phyloP scores from a whole-genome alignment of 2,329 filamentous ascomycete genomes.

The Pyrenochaeta sp. region DNA sequence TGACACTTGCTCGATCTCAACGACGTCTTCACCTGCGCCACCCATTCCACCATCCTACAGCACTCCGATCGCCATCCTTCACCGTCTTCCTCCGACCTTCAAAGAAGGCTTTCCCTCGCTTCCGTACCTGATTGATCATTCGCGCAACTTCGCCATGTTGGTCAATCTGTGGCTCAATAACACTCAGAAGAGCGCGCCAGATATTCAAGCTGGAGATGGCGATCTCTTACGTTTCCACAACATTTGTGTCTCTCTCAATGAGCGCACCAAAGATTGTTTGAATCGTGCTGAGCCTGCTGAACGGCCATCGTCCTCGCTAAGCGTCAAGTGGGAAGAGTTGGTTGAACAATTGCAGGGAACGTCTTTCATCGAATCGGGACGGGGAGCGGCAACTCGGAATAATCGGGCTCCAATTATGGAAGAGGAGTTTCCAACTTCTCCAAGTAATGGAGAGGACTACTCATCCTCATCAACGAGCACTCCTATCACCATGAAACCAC shows the following conservation, averaged over 20 bases:
- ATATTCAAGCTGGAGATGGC: conserved; percentile 51
- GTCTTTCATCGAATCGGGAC: conserved; percentile 34
- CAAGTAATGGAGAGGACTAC: conserved; percentile 32
- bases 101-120: conserved; percentile 92
- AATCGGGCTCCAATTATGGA: conserved; percentile 31
- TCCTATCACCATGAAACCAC: conserved; percentile 44
- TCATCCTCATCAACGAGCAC: conserved; percentile 42
- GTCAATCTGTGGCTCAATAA: conserved; percentile 80
- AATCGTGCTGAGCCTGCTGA: conserved; percentile 61
- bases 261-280: conserved; percentile 59
- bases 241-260: conserved; percentile 56
- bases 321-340: conserved; percentile 61
- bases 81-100: conserved; percentile 78
- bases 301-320: conserved; percentile 56
- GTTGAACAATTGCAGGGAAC: conserved; percentile 55
- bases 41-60: conserved; percentile 84
- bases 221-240: conserved; percentile 59
- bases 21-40: conserved; percentile 65
- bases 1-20: conserved; percentile 80
- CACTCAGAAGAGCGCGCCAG: conserved; percentile 44
- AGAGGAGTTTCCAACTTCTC: conserved; percentile 34
- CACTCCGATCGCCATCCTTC: conserved; percentile 88
- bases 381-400: conserved; percentile 43
- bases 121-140: conserved; percentile 90
- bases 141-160: conserved; percentile 82